Base-by-base conservation (phyloP, 1,284 basidiomycete genomes). In the Jaminaea rosea region DNA sequence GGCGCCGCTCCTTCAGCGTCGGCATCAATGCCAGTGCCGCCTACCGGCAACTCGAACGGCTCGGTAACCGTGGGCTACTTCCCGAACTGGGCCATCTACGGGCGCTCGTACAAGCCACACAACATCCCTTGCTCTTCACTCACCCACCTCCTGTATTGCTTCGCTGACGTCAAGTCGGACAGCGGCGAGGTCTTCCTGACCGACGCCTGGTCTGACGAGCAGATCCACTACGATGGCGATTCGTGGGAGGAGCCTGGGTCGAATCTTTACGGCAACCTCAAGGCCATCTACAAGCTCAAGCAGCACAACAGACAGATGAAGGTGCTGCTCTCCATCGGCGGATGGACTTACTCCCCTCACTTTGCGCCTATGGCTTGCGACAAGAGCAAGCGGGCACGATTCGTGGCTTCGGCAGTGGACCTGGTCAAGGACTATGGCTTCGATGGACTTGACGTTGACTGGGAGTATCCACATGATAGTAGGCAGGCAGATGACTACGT, bases 231-330 rank as follows among this genome's bases (percentile, higher is more conserved):
- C 62, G 81, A 82, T 2, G 83, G 83, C 21, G 93, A 98, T 42
- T 60, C 59, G 9, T 67, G 64, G 57, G 54, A 61, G 23, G 59
- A 63, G 29, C 48, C 42, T 1, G 50, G 86, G 83, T 46, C 85
- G 82, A 88, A 89, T 67, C 76, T 90, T 7, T 90, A 89, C 63
- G 89, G 89, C 3, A 87, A 85, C 75, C 77, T 94, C 62, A 90
- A 91, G 77, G 87, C 88, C 68, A 80, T 90, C 51, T 88, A 90
- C 71, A 77, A 87, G 41, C 69, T 88, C 60, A 93, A 92, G 77
- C 77, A 87, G 59, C 72, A 81, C 62, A 80, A 96, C 62, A 82
- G 82, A 1, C 61, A 65, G 19, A 61, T 76, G 26, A 76, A 76
- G 49, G 52, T 75, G 15, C 60, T 76, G 31, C 64, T 76, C n/a